These are phyloP conservation scores for Syncephalastrum contaminatum DNA, from an alignment of 371 early-diverging fungal genomes.

Conservation along the genomic window DNA sequence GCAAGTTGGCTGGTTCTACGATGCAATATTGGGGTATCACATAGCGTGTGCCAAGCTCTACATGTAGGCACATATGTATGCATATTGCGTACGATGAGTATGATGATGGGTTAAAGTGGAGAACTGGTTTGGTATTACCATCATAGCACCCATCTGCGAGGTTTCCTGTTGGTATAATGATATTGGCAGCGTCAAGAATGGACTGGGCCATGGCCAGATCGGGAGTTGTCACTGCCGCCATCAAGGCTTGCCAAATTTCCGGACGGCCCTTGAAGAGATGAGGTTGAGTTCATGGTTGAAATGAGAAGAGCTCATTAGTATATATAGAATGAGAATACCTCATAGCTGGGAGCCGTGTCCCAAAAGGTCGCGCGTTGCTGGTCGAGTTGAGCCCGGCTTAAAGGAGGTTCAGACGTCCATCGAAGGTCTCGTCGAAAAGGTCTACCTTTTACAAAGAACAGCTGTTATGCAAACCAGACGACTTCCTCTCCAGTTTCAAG, in stretches of 20 bases:
- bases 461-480: background rate
- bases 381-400: conserved; percentile 48
- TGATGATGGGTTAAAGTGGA: too few species aligned
- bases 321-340: conserved; percentile 30
- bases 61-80: background rate
- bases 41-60: conserved; percentile 68
- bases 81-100: background rate
- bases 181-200: conserved; percentile 62
- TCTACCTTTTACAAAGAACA: conserved; percentile 19
- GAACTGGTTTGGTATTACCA: conserved; percentile 35
- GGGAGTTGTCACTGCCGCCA: conserved; percentile 45
- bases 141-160: conserved; percentile 74
- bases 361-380: conserved; percentile 64
- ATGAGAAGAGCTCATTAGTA: background rate
- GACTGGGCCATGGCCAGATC: conserved; percentile 56
- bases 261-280: conserved; percentile 45
- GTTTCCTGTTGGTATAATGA: conserved; percentile 70
- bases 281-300: background rate
- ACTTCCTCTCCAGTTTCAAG: background rate
- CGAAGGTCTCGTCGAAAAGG: conserved; percentile 31
- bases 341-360: conserved; percentile 73
- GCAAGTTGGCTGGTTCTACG: conserved; percentile 58
- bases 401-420: conserved; percentile 46
- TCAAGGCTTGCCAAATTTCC: conserved; percentile 76
- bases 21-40: conserved; percentile 66